phyloP scores from a whole-genome alignment of 108 stramenopile genomes.

The Nitzschia sp. region DNA sequence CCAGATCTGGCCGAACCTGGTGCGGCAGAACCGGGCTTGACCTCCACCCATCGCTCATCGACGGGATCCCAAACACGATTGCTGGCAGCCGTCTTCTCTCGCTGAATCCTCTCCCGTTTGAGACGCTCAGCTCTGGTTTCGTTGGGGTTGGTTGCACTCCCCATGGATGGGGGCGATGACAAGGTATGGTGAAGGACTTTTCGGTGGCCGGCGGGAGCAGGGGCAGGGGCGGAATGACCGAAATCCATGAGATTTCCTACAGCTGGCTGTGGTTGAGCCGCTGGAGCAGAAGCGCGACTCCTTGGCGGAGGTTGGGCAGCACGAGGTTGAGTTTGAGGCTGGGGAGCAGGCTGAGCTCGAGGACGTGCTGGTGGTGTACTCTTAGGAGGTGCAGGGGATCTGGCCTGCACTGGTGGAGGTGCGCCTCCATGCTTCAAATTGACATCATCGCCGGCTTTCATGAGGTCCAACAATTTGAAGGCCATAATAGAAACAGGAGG shows the following conservation, averaged over 20 bases:
- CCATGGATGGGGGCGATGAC: conserved; percentile 54
- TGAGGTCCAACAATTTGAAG: conserved; percentile 81
- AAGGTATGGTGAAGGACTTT: conserved; percentile 47
- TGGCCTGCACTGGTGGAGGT: conserved; percentile 25
- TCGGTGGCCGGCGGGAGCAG: conserved; percentile 14
- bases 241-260: conserved; percentile 65
- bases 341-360: conserved; percentile 14
- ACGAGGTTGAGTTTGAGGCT: conserved; percentile 19
- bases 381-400: conserved; percentile 14
- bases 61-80: conserved; percentile 90
- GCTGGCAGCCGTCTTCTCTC: conserved; percentile 37
- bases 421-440: conserved; percentile 38
- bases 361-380: conserved; percentile 4
- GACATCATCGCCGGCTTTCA: conserved; percentile 53
- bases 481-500: conserved; percentile 65
- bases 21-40: conserved; percentile 54
- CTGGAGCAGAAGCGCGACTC: conserved; percentile 1
- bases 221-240: conserved; percentile 35
- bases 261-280: conserved; percentile 18
- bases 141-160: conserved; percentile 41
- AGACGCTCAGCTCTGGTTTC: conserved; percentile 76
- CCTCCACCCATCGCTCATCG: conserved; percentile 85
- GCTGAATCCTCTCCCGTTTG: conserved; percentile 75
- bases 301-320: conserved; percentile 15
- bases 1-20: conserved; percentile 22